Conservation (phyloP, 2,329 filamentous ascomycete species). For the Pezicula rhizophila region DNA sequence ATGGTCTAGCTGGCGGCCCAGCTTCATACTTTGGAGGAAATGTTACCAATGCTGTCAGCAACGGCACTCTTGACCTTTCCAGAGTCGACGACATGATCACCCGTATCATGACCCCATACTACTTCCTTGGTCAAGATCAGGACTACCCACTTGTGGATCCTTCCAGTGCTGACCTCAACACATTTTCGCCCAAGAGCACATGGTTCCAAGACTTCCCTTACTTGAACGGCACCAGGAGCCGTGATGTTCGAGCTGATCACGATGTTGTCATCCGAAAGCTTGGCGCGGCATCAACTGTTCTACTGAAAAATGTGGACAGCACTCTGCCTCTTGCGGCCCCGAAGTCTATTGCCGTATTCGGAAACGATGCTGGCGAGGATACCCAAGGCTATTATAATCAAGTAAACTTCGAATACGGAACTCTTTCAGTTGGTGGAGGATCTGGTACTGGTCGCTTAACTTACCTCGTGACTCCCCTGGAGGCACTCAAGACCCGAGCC, state of each 20-base stretch:
- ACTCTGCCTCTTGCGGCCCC: slow-evolving; percentile 45
- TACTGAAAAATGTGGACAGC: slow-evolving; percentile 54
- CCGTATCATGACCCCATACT: slow-evolving; percentile 50
- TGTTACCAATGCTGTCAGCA: slow-evolving; percentile 42
- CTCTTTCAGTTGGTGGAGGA: slow-evolving; percentile 39
- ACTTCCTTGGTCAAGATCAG: slow-evolving; percentile 48
- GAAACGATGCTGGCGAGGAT: slow-evolving; percentile 43
- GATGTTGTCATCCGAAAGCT: slow-evolving; percentile 32
- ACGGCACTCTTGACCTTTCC: slow-evolving; percentile 35
- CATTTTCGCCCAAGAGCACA: not conserved
- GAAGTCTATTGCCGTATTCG: slow-evolving; percentile 48
- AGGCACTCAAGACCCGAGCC: slow-evolving; percentile 45
- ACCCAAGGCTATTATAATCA: slow-evolving; percentile 29
- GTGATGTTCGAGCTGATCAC: slow-evolving; percentile 42
- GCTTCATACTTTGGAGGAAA: slow-evolving; percentile 23
- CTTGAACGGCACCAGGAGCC: slow-evolving; percentile 2
- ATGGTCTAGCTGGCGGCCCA: not conserved
- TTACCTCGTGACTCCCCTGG: slow-evolving; percentile 45
- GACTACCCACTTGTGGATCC: slow-evolving; percentile 28
- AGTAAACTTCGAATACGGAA: slow-evolving; percentile 38
- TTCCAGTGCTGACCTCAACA: not conserved
- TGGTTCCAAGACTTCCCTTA: not conserved
- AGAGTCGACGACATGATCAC: slow-evolving; percentile 40
- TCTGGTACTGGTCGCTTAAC: slow-evolving; percentile 42
- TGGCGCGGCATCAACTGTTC: slow-evolving; percentile 52